Evolutionary conservation across 108 stramenopile species (phyloP).

Genomic region (Pseudonitzschia delicatissima): DNA sequence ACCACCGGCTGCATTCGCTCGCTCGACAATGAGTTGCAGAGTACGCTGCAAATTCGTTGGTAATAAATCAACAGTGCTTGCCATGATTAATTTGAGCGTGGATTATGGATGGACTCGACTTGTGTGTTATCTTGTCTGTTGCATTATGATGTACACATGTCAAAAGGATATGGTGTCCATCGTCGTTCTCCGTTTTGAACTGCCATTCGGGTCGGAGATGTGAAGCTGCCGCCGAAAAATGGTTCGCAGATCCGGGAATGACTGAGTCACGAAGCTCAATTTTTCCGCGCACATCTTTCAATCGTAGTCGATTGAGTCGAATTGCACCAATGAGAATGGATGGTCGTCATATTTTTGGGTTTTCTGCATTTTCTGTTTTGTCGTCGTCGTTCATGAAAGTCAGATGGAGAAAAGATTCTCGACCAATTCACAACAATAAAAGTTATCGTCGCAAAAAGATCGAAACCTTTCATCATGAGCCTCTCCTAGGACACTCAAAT

Average conservation of each 20-base stretch:
- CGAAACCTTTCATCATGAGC: background rate
- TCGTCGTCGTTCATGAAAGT: background rate
- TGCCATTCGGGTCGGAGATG: no score
- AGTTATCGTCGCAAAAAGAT: background rate
- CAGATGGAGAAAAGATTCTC: background rate
- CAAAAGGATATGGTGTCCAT: no score
- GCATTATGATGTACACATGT: no score
- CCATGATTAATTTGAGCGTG: no score
- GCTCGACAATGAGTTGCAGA: conserved; percentile 36
- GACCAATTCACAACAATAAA: background rate
- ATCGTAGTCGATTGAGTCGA: background rate
- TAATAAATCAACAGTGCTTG: conserved; percentile 34
- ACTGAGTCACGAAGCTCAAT: no score
- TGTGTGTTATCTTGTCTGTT: no score
- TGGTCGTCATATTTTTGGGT: background rate
- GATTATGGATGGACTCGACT: no score
- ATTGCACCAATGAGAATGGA: no score
- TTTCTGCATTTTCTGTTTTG: no score
- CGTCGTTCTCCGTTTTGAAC: no score
- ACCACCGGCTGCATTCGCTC: conserved; percentile 30
- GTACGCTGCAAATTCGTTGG: conserved; percentile 43
- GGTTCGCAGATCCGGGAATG: no score
- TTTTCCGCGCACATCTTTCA: background rate
- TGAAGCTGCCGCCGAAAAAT: no score
- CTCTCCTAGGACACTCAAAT: background rate